These are phyloP conservation scores for Podospora anserina DNA, from an alignment of 495 filamentous ascomycete species.

Conservation along the genomic window DNA sequence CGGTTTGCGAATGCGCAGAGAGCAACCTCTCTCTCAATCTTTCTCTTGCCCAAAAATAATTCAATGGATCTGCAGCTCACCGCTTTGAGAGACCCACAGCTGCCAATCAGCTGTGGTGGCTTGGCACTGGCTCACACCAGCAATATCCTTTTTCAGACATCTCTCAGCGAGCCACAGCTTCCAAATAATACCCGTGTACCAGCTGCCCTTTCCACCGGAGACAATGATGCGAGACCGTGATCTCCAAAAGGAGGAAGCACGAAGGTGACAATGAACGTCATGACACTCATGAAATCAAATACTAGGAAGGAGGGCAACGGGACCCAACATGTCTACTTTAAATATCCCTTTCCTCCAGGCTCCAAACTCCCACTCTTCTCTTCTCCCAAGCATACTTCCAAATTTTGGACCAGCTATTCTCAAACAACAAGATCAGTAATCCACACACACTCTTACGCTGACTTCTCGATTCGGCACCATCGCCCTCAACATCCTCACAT, in stretches of 20 bases:
- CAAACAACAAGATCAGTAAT: not conserved
- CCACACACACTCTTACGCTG: not conserved
- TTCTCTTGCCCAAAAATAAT: conserved; percentile 1
- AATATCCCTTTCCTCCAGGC: not conserved
- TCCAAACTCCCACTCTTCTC: not conserved
- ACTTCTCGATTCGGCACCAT: not conserved
- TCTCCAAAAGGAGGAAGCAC: not conserved
- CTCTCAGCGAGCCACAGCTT: no score
- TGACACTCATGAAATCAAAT: not conserved
- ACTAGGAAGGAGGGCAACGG: not conserved
- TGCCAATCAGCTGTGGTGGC: not conserved
- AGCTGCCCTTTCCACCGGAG: not conserved
- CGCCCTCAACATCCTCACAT: conserved; percentile 3
- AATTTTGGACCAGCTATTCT: not conserved
- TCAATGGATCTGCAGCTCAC: not conserved
- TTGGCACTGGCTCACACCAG: not conserved
- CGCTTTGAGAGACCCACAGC: not conserved
- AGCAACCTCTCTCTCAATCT: not conserved
- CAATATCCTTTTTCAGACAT: not conserved
- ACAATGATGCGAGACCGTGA: not conserved
- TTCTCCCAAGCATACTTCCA: not conserved
- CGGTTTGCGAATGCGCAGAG: not conserved
- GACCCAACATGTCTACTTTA: not conserved
- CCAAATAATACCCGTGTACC: no score
- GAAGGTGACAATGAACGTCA: not conserved